Evolutionary conservation across 2,329 filamentous ascomycete genomes (phyloP).

Genomic region (Alternaria incomplexa): DNA sequence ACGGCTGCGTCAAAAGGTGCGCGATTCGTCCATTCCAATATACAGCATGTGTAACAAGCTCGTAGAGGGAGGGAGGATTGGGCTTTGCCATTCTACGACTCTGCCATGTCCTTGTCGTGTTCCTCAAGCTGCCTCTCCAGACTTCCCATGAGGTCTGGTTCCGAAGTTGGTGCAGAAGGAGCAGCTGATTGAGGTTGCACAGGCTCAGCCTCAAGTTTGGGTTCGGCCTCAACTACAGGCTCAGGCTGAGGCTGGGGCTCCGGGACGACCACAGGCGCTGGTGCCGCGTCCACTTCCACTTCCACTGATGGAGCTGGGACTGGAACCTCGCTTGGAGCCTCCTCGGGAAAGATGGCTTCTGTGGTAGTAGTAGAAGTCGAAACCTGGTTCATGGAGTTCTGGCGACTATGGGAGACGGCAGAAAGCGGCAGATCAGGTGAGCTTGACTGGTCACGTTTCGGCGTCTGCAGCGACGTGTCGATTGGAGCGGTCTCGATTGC

Average conservation of each 20-base stretch:
- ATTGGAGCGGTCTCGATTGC: constrained; percentile 3
- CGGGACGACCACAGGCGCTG: not conserved
- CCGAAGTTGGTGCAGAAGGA: constrained; percentile 31
- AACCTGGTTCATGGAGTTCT: constrained; percentile 42
- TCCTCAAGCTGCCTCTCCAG: constrained; percentile 54
- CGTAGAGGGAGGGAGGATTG: not conserved
- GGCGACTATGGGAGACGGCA: constrained; percentile 45
- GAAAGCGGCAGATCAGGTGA: constrained; percentile 53
- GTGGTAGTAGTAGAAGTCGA: constrained; percentile 24
- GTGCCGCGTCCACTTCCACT: constrained; percentile 4
- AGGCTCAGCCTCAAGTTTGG: not conserved
- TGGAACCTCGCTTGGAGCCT: constrained; percentile 6
- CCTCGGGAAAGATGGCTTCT: constrained; percentile 5
- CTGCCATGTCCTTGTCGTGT: constrained; percentile 30
- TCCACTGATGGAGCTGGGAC: constrained; percentile 4
- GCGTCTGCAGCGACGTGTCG: constrained; percentile 5
- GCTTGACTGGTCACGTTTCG: constrained; percentile 45
- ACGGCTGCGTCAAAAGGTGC: not conserved
- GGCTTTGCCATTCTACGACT: constrained; percentile 9
- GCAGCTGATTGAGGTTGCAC: constrained; percentile 13
- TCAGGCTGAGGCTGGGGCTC: constrained; percentile 1
- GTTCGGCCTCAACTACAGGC: not conserved
- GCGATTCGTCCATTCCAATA: not conserved
- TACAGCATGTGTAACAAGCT: not conserved
- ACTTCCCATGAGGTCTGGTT: constrained; percentile 56